Evolutionary conservation across 805 yeast genomes (phyloP).

Genomic region (Schizosaccharomyces lindneri): DNA sequence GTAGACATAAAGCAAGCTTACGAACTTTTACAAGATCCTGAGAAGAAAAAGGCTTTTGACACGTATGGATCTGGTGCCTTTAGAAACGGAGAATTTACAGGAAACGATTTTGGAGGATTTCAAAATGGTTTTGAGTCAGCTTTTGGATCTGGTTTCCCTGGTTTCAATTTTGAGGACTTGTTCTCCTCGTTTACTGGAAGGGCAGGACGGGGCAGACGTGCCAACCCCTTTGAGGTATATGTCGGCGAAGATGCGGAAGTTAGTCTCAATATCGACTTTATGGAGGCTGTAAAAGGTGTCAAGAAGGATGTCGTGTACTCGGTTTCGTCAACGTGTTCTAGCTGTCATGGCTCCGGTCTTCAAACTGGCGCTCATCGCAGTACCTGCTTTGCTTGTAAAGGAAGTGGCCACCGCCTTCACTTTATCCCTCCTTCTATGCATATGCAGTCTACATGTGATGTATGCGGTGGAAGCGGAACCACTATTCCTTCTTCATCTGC

Average conservation of each 20-base stretch:
- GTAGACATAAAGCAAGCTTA: constrained; percentile 87
- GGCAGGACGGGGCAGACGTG: constrained; percentile 12
- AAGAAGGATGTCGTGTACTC: constrained; percentile 41
- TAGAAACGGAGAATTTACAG: constrained; percentile 22
- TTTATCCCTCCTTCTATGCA: constrained; percentile 80
- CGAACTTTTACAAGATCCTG: constrained; percentile 40
- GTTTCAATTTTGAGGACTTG: constrained; percentile 35
- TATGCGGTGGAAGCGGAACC: constrained; percentile 79
- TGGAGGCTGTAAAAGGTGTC: constrained; percentile 69
- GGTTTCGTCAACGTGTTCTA: constrained; percentile 48
- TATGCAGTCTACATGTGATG: constrained; percentile 76
- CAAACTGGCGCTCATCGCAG: constrained; percentile 47
- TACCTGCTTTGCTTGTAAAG: constrained; percentile 73
- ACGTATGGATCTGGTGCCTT: constrained; percentile 20
- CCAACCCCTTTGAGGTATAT: constrained; percentile 15
- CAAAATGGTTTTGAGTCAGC: constrained; percentile 14
- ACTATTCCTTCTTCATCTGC: constrained; percentile 38
- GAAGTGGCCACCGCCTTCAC: constrained; percentile 77
- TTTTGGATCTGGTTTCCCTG: constrained; percentile 11
- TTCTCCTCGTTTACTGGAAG: constrained; percentile 26
- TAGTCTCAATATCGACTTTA: constrained; percentile 45
- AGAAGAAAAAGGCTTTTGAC: constrained; percentile 17
- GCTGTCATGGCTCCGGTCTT: constrained; percentile 72
- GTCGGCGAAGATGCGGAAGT: constrained; percentile 83
- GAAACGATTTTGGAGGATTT: constrained; percentile 17